Base-by-base conservation (phyloP, 352 stramenopile genomes). In the Thalassiosira hispida region DNA sequence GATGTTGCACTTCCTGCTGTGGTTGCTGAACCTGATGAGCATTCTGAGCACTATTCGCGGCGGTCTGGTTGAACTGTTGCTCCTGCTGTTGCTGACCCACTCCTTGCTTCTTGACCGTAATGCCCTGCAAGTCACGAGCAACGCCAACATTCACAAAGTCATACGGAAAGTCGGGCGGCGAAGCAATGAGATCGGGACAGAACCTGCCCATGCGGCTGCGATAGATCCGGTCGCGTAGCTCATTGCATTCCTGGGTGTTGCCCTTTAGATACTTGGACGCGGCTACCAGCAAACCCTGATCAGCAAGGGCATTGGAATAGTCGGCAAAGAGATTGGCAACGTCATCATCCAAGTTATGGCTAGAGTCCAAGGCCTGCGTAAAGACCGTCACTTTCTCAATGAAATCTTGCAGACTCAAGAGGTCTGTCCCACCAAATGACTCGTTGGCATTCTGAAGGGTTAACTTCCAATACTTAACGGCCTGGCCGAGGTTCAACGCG, bases 341-440 rank as follows among this genome's bases (percentile, higher is more conserved):
- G 47, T 97, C 95, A 1, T 92, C 78, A 42, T 94, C 93, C 79
- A 98, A 92, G 46, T 96, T 86, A 73, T 96, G 93, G 23, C 95
- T 91, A 25, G 94, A 91, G 76, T 96, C 95, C 0, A 94, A 86
- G 16, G 86, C 83, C 55, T 90, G 60, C 5, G 81, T 78, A 66
- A 98, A 98, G 44, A 98, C 94, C 63, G 95, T 97, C 1, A 98
- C 95, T 84, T 98, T 98, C 79, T 98, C 95, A n/a, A 98, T 95
- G 67, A 98, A 96, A 42, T 97, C 93, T 73, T 99, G 96, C 12
- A 99, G 91, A 8, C 95, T 95, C 71, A 94, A 77, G 2, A 95
- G 92, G 80, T 94, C 77, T 9, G 79, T 71, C 4, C 59, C 27
- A 25, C 88, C 86, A 75, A 92, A 83, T 8, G 90, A 89, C 11